These are phyloP conservation scores for Pythium aquatile DNA, from an alignment of 352 stramenopile genomes.

Conservation along the genomic window DNA sequence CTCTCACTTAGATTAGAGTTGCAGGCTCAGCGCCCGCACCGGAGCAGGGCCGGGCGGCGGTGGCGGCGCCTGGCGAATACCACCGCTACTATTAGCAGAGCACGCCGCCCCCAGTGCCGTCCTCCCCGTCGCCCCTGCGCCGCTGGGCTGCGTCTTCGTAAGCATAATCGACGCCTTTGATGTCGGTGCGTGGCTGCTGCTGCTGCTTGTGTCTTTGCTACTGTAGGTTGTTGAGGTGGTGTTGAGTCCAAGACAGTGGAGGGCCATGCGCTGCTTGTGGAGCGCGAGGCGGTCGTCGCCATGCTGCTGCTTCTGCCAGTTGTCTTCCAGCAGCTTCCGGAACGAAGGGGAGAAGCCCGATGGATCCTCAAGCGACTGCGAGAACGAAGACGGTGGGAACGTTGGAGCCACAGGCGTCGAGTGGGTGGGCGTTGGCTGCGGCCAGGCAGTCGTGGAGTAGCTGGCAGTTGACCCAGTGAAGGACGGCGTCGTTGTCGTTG, in stretches of 20 bases:
- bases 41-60: background rate
- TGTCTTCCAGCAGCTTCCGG: conserved; percentile 51
- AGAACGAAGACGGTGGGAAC: background rate
- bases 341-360: conserved; percentile 53
- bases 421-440: background rate
- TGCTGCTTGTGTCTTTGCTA: background rate
- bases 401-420: background rate
- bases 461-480: background rate
- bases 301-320: conserved; percentile 42
- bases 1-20: conserved; percentile 21
- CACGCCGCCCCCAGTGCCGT: background rate
- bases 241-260: conserved; percentile 45
- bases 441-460: background rate
- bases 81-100: background rate
- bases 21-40: conserved; percentile 11
- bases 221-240: conserved; percentile 9
- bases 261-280: conserved; percentile 42
- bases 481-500: background rate
- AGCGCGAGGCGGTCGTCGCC: conserved; percentile 19
- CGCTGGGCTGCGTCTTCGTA: background rate
- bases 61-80: conserved; percentile 5
- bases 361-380: conserved; percentile 31
- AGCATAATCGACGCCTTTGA: background rate
- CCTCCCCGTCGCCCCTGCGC: background rate
- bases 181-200: background rate